These are phyloP conservation scores for Cryptosporidium ubiquitum DNA, from an alignment of 169 alveolate genomes.

Conservation along the genomic window DNA sequence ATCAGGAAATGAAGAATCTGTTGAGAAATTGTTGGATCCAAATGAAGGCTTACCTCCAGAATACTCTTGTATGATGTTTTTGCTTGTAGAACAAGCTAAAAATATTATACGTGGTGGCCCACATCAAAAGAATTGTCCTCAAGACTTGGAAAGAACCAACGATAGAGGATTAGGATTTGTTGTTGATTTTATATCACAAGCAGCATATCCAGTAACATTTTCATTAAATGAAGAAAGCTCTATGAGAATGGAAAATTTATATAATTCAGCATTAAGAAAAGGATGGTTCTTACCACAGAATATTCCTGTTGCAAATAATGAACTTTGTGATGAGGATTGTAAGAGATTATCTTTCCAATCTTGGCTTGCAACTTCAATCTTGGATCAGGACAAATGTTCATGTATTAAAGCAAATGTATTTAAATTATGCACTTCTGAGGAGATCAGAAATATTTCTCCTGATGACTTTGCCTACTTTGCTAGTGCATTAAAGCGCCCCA, in stretches of 20 bases:
- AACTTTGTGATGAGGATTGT: slow-evolving; percentile 68
- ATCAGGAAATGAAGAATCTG: slow-evolving; percentile 55
- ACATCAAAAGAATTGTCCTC: slow-evolving; percentile 71
- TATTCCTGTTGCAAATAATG: slow-evolving; percentile 59
- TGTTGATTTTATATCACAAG: slow-evolving; percentile 69
- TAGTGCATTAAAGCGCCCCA: slow-evolving; percentile 63
- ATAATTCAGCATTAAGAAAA: slow-evolving; percentile 47
- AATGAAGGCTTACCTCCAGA: slow-evolving; percentile 58
- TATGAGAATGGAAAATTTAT: slow-evolving; percentile 72
- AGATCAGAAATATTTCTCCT: slow-evolving; percentile 45
- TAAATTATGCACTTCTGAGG: slow-evolving; percentile 64
- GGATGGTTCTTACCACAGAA: slow-evolving; percentile 71
- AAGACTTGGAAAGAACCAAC: slow-evolving; percentile 35
- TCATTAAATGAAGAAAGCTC: slow-evolving; percentile 71
- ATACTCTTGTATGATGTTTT: slow-evolving; percentile 71
- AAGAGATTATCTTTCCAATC: slow-evolving; percentile 70
- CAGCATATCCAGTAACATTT: slow-evolving; percentile 73
- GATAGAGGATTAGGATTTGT: slow-evolving; percentile 69
- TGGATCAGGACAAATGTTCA: slow-evolving; percentile 70
- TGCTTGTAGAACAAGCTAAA: slow-evolving; percentile 70
- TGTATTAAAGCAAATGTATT: slow-evolving; percentile 69
- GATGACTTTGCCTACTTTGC: slow-evolving; percentile 74
- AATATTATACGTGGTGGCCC: slow-evolving; percentile 68
- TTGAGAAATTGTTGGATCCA: slow-evolving; percentile 62
- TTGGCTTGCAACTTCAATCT: slow-evolving; percentile 73